These are phyloP conservation scores for Telfairia occidentalis DNA, from an alignment of 331 rosid species.

Conservation along the genomic window DNA sequence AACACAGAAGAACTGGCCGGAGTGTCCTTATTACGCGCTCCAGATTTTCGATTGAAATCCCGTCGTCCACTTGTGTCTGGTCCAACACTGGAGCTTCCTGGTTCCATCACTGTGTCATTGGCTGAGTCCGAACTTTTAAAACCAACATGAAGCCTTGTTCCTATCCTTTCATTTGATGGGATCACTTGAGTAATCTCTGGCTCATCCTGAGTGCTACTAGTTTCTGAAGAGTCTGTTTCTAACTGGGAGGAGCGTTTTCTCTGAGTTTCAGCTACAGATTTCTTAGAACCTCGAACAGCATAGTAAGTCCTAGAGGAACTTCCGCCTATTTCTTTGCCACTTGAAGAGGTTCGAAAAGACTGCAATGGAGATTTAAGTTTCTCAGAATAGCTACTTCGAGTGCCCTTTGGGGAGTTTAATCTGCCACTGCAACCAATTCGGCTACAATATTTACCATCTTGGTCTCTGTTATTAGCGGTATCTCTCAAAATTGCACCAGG, in stretches of 20 bases:
- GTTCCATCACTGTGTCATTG: slow-evolving; percentile 35
- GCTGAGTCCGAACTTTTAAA: slow-evolving; percentile 23
- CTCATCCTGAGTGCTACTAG: slow-evolving; percentile 64
- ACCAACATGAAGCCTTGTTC: slow-evolving; percentile 36
- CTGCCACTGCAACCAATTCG: slow-evolving; percentile 77
- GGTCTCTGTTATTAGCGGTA: slow-evolving; percentile 50
- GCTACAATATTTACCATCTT: slow-evolving; percentile 61
- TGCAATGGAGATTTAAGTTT: slow-evolving; percentile 53
- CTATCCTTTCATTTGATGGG: slow-evolving; percentile 37
- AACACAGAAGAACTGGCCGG: slow-evolving; percentile 16
- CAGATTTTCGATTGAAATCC: slow-evolving; percentile 46
- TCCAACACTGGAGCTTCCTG: slow-evolving; percentile 53
- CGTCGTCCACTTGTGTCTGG: slow-evolving; percentile 45
- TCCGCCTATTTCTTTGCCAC: slow-evolving; percentile 61
- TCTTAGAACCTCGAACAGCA: slow-evolving; percentile 37
- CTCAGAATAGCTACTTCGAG: slow-evolving; percentile 40
- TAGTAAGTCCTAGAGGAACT: slow-evolving; percentile 58
- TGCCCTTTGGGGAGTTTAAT: slow-evolving; percentile 43
- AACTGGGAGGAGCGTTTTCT: slow-evolving; percentile 36
- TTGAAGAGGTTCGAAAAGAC: slow-evolving; percentile 35
- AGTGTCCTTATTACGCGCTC: slow-evolving; percentile 38
- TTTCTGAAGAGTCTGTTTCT: slow-evolving; percentile 70
- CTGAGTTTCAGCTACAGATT: slow-evolving; percentile 34
- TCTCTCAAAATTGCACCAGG: slow-evolving; percentile 50
- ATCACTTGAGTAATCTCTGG: slow-evolving; percentile 38